phyloP scores from a whole-genome alignment of 208 protist species.

The Entamoeba histolytica region DNA sequence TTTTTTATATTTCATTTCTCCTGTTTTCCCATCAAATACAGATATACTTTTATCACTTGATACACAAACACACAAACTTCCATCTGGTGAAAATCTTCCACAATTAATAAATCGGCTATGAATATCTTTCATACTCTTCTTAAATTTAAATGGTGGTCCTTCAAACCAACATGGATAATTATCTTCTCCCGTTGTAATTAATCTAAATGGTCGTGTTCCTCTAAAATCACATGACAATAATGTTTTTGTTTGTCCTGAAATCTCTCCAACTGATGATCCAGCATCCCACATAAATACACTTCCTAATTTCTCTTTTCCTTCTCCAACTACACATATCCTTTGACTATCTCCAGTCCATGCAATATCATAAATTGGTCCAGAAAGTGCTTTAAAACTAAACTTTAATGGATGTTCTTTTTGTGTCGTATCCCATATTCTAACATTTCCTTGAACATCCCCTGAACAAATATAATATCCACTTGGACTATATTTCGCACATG shows the following conservation, averaged over 20 bases:
- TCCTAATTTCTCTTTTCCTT: slow-evolving; percentile 15
- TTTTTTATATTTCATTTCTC: background rate
- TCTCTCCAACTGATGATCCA: slow-evolving; percentile 16
- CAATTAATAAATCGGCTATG: slow-evolving; percentile 15
- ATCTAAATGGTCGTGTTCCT: slow-evolving; percentile 13
- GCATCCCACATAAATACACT: slow-evolving; percentile 14
- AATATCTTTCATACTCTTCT: background rate
- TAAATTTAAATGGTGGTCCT: slow-evolving; percentile 25
- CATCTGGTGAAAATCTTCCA: slow-evolving; percentile 12
- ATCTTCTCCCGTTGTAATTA: slow-evolving; percentile 22
- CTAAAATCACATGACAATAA: slow-evolving; percentile 14
- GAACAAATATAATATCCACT: slow-evolving; percentile 43
- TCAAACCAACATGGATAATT: slow-evolving; percentile 7
- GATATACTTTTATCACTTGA: slow-evolving; percentile 7
- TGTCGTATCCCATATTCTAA: slow-evolving; percentile 42
- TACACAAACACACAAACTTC: background rate
- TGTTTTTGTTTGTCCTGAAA: slow-evolving; percentile 3
- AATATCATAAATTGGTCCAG: slow-evolving; percentile 17
- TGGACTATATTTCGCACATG: slow-evolving; percentile 37
- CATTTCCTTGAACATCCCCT: slow-evolving; percentile 36
- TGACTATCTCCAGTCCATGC: slow-evolving; percentile 19
- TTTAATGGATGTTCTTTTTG: slow-evolving; percentile 8
- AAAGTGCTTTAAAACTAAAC: background rate
- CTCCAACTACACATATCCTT: slow-evolving; percentile 14
- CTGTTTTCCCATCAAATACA: slow-evolving; percentile 12